Conservation (phyloP, 768 basidiomycete genomes). For the Hericium alpestre region DNA sequence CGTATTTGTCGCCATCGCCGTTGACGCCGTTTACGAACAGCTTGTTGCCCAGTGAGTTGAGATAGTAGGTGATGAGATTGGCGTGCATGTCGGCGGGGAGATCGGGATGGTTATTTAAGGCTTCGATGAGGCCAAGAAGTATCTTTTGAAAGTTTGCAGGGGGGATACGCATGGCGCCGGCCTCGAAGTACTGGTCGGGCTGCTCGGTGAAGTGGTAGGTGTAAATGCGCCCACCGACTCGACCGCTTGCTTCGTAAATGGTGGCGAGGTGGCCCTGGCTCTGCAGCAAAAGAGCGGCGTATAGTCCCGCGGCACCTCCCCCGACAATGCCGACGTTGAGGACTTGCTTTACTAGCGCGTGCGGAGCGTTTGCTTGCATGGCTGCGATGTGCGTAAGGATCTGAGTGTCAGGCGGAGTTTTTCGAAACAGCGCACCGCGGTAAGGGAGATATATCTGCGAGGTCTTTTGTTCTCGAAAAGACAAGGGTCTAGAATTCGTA, state of each 20-base stretch:
- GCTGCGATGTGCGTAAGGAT: too few relatives aligned
- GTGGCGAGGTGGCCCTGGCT: conserved; percentile 6
- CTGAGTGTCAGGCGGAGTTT: too few relatives aligned
- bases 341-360: background rate
- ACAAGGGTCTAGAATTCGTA: too few relatives aligned
- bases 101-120: background rate
- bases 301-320: conserved; percentile 9
- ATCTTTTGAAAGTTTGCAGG: conserved; percentile 6
- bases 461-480: too few relatives aligned
- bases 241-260: conserved; percentile 6
- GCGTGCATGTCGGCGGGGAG: conserved; percentile 9
- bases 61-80: conserved; percentile 7
- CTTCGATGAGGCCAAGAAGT: conserved; percentile 7
- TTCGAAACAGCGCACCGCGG: too few relatives aligned
- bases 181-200: conserved; percentile 11
- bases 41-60: conserved; percentile 8
- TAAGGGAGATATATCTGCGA: too few relatives aligned
- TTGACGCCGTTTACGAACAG: conserved; percentile 7
- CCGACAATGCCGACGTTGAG: conserved; percentile 8
- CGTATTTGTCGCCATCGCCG: background rate
- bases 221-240: conserved; percentile 10
- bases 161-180: conserved; percentile 14
- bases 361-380: background rate
- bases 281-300: conserved; percentile 7
- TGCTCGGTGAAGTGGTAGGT: conserved; percentile 10